Percentiles rank a stretch among this genome's conserved stretches.
Conservation (phyloP, 2,329 filamentous ascomycete species). For the Aspergillus transmontanensis region DNA sequence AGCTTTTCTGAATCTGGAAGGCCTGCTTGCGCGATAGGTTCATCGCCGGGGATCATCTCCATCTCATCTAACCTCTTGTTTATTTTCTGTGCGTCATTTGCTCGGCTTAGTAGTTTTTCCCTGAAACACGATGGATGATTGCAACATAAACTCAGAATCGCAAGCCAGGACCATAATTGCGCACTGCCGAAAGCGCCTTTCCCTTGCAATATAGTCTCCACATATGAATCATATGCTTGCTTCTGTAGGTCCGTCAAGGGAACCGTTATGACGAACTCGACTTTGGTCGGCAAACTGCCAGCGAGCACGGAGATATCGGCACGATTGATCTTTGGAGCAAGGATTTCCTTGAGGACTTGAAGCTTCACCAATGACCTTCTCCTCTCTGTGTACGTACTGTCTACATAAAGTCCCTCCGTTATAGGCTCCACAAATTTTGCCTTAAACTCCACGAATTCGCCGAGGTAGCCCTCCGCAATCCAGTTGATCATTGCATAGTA, state of each 20-base stretch:
- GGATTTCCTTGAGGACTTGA: constrained; percentile 68
- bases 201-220: constrained; percentile 42
- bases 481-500: constrained; percentile 88
- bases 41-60: constrained; percentile 24
- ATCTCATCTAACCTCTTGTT: constrained; percentile 16
- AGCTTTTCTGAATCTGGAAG: constrained; percentile 36
- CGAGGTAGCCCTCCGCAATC: constrained; percentile 79
- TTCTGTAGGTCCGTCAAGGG: constrained; percentile 68
- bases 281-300: constrained; percentile 70
- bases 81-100: constrained; percentile 25
- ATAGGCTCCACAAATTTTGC: constrained; percentile 74
- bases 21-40: constrained; percentile 41
- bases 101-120: constrained; percentile 50
- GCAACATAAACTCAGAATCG: constrained; percentile 56
- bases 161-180: constrained; percentile 59
- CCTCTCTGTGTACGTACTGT: constrained; percentile 61
- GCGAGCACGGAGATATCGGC: constrained; percentile 69
- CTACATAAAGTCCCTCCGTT: constrained; percentile 66
- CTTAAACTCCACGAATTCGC: constrained; percentile 67
- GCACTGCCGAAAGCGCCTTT: constrained; percentile 41
- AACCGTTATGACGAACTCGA: constrained; percentile 78
- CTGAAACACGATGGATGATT: constrained; percentile 61
- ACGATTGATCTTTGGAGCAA: constrained; percentile 77
- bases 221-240: constrained; percentile 61
- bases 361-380: constrained; percentile 67